Percentiles rank a stretch among this genome's conserved stretches.
Evolutionary conservation across 257 asterid genomes (phyloP).

Genomic region (Striga asiatica): DNA sequence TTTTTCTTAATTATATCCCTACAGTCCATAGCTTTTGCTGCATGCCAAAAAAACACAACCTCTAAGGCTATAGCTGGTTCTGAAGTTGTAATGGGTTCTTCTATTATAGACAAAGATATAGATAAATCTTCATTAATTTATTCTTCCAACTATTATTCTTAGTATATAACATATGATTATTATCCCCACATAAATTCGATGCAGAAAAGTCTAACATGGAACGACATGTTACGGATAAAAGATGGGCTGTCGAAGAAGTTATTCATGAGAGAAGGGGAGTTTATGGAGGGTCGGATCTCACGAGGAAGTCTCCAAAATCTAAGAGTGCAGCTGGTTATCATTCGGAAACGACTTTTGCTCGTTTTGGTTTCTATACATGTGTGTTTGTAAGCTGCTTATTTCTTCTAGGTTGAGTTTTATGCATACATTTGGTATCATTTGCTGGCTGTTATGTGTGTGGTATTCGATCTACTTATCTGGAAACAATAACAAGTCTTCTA

Average conservation of each 20-base stretch:
- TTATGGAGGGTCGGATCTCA: constrained; percentile 14
- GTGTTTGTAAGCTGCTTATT: constrained; percentile 10
- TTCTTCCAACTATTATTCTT: no score
- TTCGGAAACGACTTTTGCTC: constrained; percentile 3
- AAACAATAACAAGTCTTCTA: no score
- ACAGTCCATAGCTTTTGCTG: neutral
- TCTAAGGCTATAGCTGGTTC: neutral
- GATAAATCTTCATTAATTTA: neutral
- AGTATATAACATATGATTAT: no score
- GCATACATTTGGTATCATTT: no score
- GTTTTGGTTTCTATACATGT: neutral
- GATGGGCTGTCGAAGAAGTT: neutral
- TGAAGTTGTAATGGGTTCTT: neutral
- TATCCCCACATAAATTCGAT: no score
- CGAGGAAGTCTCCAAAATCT: neutral
- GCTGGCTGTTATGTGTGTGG: neutral
- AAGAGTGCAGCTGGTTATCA: constrained; percentile 2
- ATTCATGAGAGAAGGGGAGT: constrained; percentile 14
- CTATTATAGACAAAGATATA: neutral
- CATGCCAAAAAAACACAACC: no score
- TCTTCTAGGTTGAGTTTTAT: constrained; percentile 5
- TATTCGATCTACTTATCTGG: neutral
- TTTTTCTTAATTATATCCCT: constrained; percentile 8
- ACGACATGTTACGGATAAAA: neutral
- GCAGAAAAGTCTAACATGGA: neutral